Percentiles rank a stretch among this genome's conserved stretches.
Evolutionary conservation across 805 yeast species (phyloP).

Genomic region (Hanseniaspora vineae): DNA sequence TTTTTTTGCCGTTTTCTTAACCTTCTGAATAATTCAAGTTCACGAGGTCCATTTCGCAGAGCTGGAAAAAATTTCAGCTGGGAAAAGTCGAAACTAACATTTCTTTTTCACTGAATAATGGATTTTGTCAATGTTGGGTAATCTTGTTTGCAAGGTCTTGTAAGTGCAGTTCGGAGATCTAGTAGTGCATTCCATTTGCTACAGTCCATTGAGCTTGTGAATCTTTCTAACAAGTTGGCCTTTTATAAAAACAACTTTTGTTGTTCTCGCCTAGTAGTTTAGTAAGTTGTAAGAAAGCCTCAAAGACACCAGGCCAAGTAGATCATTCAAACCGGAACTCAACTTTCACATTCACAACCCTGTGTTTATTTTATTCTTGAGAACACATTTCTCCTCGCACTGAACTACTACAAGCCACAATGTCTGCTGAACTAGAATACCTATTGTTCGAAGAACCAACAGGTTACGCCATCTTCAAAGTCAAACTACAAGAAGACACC

Average conservation of each 20-base stretch:
- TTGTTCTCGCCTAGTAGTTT: too few relatives aligned
- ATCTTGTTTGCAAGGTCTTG: too few relatives aligned
- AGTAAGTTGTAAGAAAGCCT: not conserved
- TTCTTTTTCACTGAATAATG: not conserved
- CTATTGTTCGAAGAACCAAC: conserved; percentile 96
- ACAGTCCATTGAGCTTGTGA: not conserved
- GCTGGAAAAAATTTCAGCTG: not conserved
- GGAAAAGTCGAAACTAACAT: not conserved
- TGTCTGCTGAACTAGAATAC: conserved; percentile 71
- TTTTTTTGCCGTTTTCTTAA: too few relatives aligned
- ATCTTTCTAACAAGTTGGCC: too few relatives aligned
- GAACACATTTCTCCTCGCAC: too few relatives aligned
- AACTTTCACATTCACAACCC: too few relatives aligned
- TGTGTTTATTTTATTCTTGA: too few relatives aligned
- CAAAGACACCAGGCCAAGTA: not conserved
- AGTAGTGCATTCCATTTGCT: not conserved
- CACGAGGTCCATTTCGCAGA: not conserved
- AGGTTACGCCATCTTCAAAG: conserved; percentile 94
- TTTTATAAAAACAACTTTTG: too few relatives aligned
- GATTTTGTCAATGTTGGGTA: not conserved
- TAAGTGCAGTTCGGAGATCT: not conserved
- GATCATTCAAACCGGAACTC: not conserved
- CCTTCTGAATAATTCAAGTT: too few relatives aligned
- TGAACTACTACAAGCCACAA: conserved; percentile 2
- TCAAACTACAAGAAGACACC: conserved; percentile 84